Evolutionary conservation across 306 rosid species (phyloP).

Genomic region (Acacia crassicarpa): DNA sequence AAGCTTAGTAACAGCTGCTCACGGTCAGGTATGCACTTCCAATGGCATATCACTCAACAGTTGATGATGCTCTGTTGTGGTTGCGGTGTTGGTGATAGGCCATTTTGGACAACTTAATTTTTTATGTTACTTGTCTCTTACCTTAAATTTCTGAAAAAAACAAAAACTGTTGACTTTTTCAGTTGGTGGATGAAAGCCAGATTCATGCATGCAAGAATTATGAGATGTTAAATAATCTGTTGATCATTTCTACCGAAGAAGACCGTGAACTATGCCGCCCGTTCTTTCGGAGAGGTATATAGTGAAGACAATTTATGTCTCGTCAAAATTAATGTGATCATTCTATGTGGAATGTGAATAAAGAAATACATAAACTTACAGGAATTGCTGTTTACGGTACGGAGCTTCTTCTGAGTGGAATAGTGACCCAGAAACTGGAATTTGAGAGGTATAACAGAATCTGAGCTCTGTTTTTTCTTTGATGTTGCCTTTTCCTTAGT

Average conservation of each 20-base stretch:
- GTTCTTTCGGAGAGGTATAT: slow-evolving; percentile 44
- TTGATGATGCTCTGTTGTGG: background rate
- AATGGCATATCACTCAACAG: slow-evolving; percentile 8
- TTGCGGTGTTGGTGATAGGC: background rate
- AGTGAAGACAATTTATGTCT: slow-evolving; percentile 6
- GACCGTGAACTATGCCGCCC: slow-evolving; percentile 41
- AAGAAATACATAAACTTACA: slow-evolving; percentile 24
- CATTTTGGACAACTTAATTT: background rate
- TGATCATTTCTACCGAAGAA: slow-evolving; percentile 60
- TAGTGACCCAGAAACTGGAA: slow-evolving; percentile 45
- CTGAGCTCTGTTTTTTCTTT: slow-evolving; percentile 10
- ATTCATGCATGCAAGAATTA: slow-evolving; percentile 30
- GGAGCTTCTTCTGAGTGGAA: slow-evolving; percentile 58
- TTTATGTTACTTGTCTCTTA: background rate
- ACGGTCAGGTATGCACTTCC: slow-evolving; percentile 47
- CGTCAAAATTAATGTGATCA: background rate
- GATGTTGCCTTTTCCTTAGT: background rate
- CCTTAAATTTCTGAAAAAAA: background rate
- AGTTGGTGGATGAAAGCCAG: slow-evolving; percentile 50
- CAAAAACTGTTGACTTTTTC: slow-evolving; percentile 26
- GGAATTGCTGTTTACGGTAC: slow-evolving; percentile 45
- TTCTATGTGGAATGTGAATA: background rate
- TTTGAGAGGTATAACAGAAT: slow-evolving; percentile 35
- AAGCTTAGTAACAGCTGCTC: slow-evolving; percentile 46
- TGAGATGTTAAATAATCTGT: slow-evolving; percentile 34